Evolutionary conservation across 176 grass and related monocot species (phyloP).

Genomic region (Pontederia paniculata): DNA sequence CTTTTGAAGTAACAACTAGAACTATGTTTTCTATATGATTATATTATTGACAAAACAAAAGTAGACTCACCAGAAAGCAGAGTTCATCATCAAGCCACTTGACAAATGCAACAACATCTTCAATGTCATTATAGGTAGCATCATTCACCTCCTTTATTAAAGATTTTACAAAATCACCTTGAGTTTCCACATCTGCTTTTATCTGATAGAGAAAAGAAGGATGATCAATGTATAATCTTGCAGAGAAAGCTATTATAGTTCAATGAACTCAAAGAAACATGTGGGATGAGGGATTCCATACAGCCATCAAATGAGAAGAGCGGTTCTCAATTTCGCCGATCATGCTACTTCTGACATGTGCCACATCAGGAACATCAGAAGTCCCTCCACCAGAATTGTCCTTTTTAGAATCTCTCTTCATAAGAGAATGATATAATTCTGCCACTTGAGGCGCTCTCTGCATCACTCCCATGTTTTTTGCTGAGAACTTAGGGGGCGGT

Average conservation of each 20-base stretch:
- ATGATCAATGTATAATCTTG: constrained; percentile 3
- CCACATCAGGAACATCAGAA: constrained; percentile 55
- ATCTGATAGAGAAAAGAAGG: constrained; percentile 37
- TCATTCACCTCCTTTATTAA: constrained; percentile 96
- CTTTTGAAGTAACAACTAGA: not conserved
- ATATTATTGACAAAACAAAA: not conserved
- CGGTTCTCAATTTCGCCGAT: constrained; percentile 99
- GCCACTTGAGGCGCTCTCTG: constrained; percentile 94
- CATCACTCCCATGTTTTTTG: constrained; percentile 59
- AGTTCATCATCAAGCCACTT: constrained; percentile 99
- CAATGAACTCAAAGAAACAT: not conserved
- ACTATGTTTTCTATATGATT: too few species aligned
- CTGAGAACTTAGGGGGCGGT: constrained; percentile 62
- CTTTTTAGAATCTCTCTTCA: constrained; percentile 90
- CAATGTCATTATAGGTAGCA: constrained; percentile 87
- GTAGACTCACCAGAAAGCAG: constrained; percentile 68
- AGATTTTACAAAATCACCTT: constrained; percentile 97
- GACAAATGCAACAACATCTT: constrained; percentile 97
- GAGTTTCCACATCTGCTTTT: constrained; percentile 94
- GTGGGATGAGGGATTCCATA: constrained; percentile 27
- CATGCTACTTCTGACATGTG: constrained; percentile 85
- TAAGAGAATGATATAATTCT: constrained; percentile 96
- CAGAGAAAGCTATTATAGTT: not conserved
- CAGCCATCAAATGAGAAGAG: constrained; percentile 84
- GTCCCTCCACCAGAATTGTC: constrained; percentile 67